Percentiles rank a stretch among this genome's conserved stretches.
Conservation (phyloP, 352 stramenopile genomes). For the Phytophthora multivora region DNA sequence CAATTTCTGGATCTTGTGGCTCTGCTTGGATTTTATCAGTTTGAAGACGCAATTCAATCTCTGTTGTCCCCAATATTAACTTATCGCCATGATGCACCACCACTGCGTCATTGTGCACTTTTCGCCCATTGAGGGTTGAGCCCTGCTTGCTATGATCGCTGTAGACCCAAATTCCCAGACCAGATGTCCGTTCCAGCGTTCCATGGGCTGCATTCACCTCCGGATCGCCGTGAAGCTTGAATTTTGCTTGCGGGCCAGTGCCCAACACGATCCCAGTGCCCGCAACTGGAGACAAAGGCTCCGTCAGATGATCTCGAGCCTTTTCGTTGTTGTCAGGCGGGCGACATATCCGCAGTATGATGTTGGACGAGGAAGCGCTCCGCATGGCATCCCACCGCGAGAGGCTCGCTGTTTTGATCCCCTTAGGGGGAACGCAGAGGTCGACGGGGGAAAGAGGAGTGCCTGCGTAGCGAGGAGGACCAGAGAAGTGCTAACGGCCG, state of each 20-base stretch:
- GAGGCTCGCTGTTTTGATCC: neutral
- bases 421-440: too few species aligned
- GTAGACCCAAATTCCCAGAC: conserved; percentile 71
- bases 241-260: conserved; percentile 7
- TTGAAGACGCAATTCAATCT: conserved; percentile 53
- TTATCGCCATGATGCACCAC: conserved; percentile 64
- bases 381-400: conserved; percentile 6
- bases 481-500: neutral
- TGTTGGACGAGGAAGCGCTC: conserved; percentile 10
- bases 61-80: conserved; percentile 56
- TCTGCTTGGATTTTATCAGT: neutral
- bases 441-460: neutral
- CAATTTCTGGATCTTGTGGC: conserved; percentile 2
- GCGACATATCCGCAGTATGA: conserved; percentile 17
- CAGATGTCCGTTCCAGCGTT: conserved; percentile 54
- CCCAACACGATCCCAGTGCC: conserved; percentile 21
- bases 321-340: conserved; percentile 23
- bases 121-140: conserved; percentile 49
- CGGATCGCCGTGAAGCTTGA: conserved; percentile 13
- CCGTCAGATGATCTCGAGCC: conserved; percentile 2
- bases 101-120: conserved; percentile 52
- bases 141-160: conserved; percentile 72
- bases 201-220: conserved; percentile 44
- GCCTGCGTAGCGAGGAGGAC: neutral
- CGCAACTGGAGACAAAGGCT: conserved; percentile 2